Evolutionary conservation across 306 rosid genomes (phyloP), one percentile per base, ranked within the genome.

Genomic region (Sindora glabra): DNA sequence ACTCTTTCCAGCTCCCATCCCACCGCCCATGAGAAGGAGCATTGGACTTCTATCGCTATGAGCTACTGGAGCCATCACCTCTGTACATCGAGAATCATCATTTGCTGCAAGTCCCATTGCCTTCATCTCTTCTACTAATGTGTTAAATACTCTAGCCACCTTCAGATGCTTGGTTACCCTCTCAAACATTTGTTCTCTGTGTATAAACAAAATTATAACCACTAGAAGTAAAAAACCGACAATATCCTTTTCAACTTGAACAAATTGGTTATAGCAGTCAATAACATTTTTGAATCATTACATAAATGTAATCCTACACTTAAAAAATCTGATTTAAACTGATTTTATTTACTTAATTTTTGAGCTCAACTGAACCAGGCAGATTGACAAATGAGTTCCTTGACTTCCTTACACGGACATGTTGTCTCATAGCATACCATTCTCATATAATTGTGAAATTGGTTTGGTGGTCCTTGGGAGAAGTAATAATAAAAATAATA

Each of bases 1-100:
- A 85, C 97, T 94, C 85, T 94, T 94, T 23, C 99, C 97, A 6
- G 99, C 99, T 65, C 99, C 97, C 99, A 94, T 89, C 18, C 97
- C 97, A 48, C 99, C 95, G 0, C 99, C 99, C 99, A 94, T 94
- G 77, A 94, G 78, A 62, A 94, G 95, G 27, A 94, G 94, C 71
- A 94, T 86, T 0, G 99, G 94, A 64, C 99, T 94, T 65, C 99
- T 75, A 52, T 94, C 97, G 39, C 90, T 77, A 63, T 74, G 97
- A 42, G 97, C 97, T 45, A 94, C 84, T 1, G 99, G 99, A 55
- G 86, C 97, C 99, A 94, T 94, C 75, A 94, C 97, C 75, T 94
- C 99, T 0, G 99, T 94, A 51, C 99, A 94, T 56, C 52, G 76
- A 1, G 95, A 89, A 45, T 94, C 97, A 54, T 94, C 99, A 16